Evolutionary conservation across 139 green algal species (phyloP), one percentile per base, ranked within the genome.

Genomic region (Mesotaenium endlicherianum): DNA sequence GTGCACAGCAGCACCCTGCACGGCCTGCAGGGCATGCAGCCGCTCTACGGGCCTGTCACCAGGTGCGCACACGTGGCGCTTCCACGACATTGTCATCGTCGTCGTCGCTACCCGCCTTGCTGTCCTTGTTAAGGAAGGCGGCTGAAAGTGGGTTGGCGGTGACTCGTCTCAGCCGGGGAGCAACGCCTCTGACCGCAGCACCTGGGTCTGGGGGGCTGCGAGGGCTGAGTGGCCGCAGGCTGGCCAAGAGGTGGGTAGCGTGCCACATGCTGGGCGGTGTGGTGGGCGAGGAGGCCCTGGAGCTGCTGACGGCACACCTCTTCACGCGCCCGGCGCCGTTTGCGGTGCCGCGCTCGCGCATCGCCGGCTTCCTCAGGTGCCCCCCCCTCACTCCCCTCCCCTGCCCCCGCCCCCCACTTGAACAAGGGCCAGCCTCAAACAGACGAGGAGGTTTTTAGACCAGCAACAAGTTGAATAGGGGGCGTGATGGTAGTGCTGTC

Each of bases 211-310:
- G 17, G 14, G 36, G 36, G 17, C 11, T 75, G 64, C 64, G 16
- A 11, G 11, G 64, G 64, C 70, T 78, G 70, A n/a, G 3, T 34
- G 11, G 40, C 26, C 16, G 1, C 83, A 88, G 85, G 36, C 75
- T 89, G 5, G 85, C 85, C 59, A 89, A 89, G 71, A 30, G 85
- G 31, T 89, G 85, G 85, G 84, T 89, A 6, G 71, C 84, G 0
- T 31, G 2, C 11, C 85, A 89, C 55, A 86, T 90, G 39, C 80
- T 89, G 31, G 82, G 57, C 0, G 75, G 20, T 26, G 26, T 41
- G 31, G 34, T 89, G 30, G 43, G 53, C 38, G 85, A 89, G 43
- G 85, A 89, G 60, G 84, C 85, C 2, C 76, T 89, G 34, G 85
- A 89, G 85, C 85, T 90, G 38, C 47, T 89, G 64, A 75, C 88